These are phyloP conservation scores for Picochlorum sp. DNA, from an alignment of 139 green algal genomes.

Conservation along the genomic window DNA sequence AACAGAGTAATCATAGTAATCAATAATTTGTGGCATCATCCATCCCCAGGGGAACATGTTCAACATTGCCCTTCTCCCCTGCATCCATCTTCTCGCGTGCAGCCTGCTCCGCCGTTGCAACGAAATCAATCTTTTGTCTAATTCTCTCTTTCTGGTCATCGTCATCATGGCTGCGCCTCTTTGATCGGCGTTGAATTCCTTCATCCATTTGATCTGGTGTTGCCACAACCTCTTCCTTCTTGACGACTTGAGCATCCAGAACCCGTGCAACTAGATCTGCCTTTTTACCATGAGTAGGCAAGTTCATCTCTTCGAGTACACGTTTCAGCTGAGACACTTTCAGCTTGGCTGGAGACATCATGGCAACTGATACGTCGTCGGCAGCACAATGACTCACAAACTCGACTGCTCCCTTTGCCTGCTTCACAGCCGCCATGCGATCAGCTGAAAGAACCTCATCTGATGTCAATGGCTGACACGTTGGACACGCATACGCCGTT, in stretches of 20 bases:
- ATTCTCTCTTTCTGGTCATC: too few species aligned
- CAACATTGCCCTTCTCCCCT: conserved; percentile 61
- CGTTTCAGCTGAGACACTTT: conserved; percentile 28
- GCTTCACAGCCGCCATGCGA: conserved; percentile 26
- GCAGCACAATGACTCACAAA: conserved; percentile 69
- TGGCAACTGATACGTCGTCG: conserved; percentile 29
- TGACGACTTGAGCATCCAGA: background rate
- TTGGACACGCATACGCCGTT: conserved; percentile 64
- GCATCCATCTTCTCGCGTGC: conserved; percentile 58
- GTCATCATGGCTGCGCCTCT: background rate
- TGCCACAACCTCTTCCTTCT: background rate
- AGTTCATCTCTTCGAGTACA: conserved; percentile 4
- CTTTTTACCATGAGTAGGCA: conserved; percentile 13
- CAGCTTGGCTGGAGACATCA: conserved; percentile 18
- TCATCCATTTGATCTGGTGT: background rate
- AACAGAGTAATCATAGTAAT: background rate
- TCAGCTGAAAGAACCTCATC: conserved; percentile 6
- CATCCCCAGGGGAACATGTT: conserved; percentile 61
- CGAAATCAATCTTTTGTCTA: background rate
- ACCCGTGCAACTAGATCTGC: conserved; percentile 22
- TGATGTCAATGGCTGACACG: conserved; percentile 48
- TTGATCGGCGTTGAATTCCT: background rate
- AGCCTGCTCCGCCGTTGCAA: conserved; percentile 36
- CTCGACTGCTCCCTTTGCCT: conserved; percentile 14
- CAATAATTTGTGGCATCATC: background rate